phyloP scores from a whole-genome alignment of 495 filamentous ascomycete species.

The Penicillium macrosclerotiorum region DNA sequence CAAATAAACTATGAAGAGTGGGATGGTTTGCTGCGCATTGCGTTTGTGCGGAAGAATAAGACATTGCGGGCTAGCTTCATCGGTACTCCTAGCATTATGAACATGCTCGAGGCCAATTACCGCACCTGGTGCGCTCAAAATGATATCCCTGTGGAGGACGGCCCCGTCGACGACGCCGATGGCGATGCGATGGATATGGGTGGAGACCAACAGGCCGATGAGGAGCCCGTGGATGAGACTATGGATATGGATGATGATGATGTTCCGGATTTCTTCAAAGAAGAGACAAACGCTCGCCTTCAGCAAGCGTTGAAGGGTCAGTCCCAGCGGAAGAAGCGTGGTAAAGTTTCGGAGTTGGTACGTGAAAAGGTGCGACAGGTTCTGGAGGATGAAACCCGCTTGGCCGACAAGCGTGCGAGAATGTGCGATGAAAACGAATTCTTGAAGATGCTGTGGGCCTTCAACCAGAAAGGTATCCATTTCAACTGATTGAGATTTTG shows the following conservation, averaged over 20 bases:
- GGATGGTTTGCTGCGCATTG: constrained; percentile 83
- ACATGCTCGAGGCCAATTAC: constrained; percentile 82
- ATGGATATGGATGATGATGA: constrained; percentile 63
- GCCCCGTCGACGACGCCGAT: constrained; percentile 43
- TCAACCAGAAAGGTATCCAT: constrained; percentile 90
- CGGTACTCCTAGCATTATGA: constrained; percentile 71
- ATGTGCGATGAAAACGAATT: constrained; percentile 92
- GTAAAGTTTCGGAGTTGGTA: constrained; percentile 73
- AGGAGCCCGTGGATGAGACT: constrained; percentile 41
- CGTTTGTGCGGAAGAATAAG: constrained; percentile 75
- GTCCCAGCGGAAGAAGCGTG: constrained; percentile 63
- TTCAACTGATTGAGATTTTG: constrained; percentile 60
- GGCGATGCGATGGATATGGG: constrained; percentile 47
- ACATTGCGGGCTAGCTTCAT: constrained; percentile 77
- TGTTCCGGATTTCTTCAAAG: constrained; percentile 75
- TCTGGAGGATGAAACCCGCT: constrained; percentile 67
- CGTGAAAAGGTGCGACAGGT: constrained; percentile 81
- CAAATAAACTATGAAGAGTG: constrained; percentile 91
- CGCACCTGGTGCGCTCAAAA: constrained; percentile 84
- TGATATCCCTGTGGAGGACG: constrained; percentile 74
- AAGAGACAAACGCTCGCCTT: constrained; percentile 50
- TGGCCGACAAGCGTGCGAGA: constrained; percentile 76
- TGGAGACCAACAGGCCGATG: constrained; percentile 35
- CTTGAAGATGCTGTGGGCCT: constrained; percentile 68
- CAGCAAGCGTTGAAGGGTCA: constrained; percentile 40